These are phyloP conservation scores for Cladosporium sp. DNA, from an alignment of 2,329 filamentous ascomycete species.

Conservation along the genomic window DNA sequence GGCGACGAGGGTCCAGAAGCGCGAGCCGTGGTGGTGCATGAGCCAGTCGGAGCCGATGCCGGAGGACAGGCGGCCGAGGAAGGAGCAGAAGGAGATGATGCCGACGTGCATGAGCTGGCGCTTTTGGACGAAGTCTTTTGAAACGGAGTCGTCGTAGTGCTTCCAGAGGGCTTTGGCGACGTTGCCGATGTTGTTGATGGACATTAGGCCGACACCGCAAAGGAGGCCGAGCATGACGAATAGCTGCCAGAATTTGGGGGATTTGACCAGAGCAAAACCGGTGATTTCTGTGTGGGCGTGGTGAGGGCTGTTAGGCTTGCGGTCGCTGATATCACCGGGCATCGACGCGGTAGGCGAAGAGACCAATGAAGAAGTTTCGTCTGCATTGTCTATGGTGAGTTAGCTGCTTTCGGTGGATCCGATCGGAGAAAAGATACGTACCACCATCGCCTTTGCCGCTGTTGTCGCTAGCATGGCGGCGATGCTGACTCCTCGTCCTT, in stretches of 20 bases:
- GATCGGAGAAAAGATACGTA: constrained; percentile 41
- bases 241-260: constrained; percentile 81
- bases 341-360: constrained; percentile 49
- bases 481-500: constrained; percentile 38
- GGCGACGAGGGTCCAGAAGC: constrained; percentile 83
- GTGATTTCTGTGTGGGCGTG: constrained; percentile 79
- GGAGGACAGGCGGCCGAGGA: constrained; percentile 65
- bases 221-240: constrained; percentile 85
- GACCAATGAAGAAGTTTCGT: constrained; percentile 78
- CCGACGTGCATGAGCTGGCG: constrained; percentile 89
- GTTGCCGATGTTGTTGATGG: constrained; percentile 98
- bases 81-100: constrained; percentile 84
- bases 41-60: constrained; percentile 88
- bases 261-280: constrained; percentile 66
- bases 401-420: neutral
- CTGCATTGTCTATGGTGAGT: constrained; percentile 37
- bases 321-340: constrained; percentile 46
- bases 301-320: constrained; percentile 35
- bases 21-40: constrained; percentile 71
- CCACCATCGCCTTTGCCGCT: constrained; percentile 49
- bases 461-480: neutral
- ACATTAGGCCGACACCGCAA: constrained; percentile 93
- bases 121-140: constrained; percentile 67
- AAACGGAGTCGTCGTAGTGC: constrained; percentile 68
- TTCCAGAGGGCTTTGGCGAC: constrained; percentile 80